A percentile compares a stretch with the other conserved stretches of the same genome.
Evolutionary conservation across 805 yeast genomes (phyloP).

Genomic region (Hanseniaspora guilliermondii): DNA sequence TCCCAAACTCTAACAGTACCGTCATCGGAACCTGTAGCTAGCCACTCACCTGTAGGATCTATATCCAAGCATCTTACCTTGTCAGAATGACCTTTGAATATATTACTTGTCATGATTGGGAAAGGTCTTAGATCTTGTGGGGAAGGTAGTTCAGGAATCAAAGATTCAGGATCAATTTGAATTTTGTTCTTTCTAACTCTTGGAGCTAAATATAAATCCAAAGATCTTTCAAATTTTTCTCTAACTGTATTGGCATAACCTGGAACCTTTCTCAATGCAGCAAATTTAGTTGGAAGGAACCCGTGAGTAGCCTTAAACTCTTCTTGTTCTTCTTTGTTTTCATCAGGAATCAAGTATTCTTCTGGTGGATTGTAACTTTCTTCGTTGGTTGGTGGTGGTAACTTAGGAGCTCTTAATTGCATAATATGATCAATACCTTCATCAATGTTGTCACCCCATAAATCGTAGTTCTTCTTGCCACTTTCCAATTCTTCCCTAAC

Average conservation of each 20-base stretch:
- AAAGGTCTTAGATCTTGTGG: slow-evolving; percentile 94
- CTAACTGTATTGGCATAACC: slow-evolving; percentile 77
- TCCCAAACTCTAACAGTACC: slow-evolving; percentile 97
- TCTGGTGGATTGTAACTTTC: slow-evolving; percentile 96
- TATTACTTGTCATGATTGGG: slow-evolving; percentile 81
- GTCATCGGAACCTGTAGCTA: slow-evolving; percentile 96
- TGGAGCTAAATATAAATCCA: slow-evolving; percentile 91
- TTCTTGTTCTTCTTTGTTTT: slow-evolving; percentile 63
- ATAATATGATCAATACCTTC: slow-evolving; percentile 57
- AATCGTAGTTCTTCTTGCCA: slow-evolving; percentile 51
- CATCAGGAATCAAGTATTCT: slow-evolving; percentile 72
- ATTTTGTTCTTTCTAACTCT: slow-evolving; percentile 83
- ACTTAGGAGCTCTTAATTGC: slow-evolving; percentile 88
- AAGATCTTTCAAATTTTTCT: slow-evolving; percentile 85
- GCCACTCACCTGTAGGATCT: slow-evolving; percentile 84
- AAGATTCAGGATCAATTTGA: slow-evolving; percentile 89
- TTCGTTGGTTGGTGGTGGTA: slow-evolving; percentile 92
- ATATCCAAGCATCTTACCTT: slow-evolving; percentile 70
- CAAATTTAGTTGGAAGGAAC: slow-evolving; percentile 70
- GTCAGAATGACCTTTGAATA: slow-evolving; percentile 71
- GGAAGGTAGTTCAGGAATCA: slow-evolving; percentile 91
- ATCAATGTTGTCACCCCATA: slow-evolving; percentile 67
- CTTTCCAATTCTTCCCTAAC: slow-evolving; percentile 40
- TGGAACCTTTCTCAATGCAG: slow-evolving; percentile 79
- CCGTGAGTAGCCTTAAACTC: slow-evolving; percentile 59